Conservation (phyloP, 2,329 filamentous ascomycete genomes). For the Cephalotrichum gorgonifer region DNA sequence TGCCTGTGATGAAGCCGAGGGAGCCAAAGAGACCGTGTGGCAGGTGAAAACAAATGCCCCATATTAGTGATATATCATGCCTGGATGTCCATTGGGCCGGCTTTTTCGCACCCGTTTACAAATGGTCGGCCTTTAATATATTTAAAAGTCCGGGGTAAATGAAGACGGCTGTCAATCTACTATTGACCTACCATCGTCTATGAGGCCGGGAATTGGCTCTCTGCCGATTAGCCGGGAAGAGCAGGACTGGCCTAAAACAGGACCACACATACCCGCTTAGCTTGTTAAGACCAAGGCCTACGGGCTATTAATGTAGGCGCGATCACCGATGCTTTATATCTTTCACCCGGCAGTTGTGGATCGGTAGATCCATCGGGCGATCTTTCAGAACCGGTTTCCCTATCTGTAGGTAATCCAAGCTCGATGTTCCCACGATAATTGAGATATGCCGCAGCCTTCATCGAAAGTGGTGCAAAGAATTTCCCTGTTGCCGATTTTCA, state of each 20-base stretch:
- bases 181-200: background rate
- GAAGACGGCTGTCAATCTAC: background rate
- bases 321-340: no score
- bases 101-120: background rate
- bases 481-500: no score
- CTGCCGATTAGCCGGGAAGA: background rate
- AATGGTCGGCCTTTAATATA: slow-evolving; percentile 2
- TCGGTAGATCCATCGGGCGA: no score
- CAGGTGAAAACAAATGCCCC: background rate
- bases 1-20: background rate
- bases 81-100: background rate
- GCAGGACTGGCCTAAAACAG: background rate
- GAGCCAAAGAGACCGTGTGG: background rate
- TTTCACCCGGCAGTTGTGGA: no score
- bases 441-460: no score
- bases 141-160: slow-evolving; percentile 1
- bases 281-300: background rate
- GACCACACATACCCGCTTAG: background rate
- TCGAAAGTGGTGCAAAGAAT: no score
- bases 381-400: no score
- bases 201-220: background rate
- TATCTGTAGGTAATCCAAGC: no score
- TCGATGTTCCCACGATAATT: no score
- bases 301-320: background rate
- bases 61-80: slow-evolving; percentile 2